Base-by-base conservation (phyloP, 768 basidiomycete genomes). In the Boletus insuetus region DNA sequence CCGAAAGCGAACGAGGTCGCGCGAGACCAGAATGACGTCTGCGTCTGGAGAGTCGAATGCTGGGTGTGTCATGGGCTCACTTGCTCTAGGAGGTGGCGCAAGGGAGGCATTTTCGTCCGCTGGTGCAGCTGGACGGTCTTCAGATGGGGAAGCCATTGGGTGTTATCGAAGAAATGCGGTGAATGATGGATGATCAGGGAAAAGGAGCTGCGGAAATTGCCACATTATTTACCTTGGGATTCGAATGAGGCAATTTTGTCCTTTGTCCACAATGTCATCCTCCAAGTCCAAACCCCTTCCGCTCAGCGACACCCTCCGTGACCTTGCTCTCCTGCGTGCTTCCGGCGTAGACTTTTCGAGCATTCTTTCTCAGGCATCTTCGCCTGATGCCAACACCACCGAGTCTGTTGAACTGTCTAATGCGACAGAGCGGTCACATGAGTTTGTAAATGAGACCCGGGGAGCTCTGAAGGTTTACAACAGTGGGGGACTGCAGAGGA, bases 241-340 rank as follows among this genome's bases (percentile, higher is more conserved):
- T n/a, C n/a, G n/a, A 39, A 39, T n/a, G 38, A 13, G 17, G 26
- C 26, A 26, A n/a, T n/a, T 24, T 24, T 37, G 20, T 32, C 17
- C 24, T 24, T 1, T 12, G 34, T 34, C 47, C 49, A 53, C 51
- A 6, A 67, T 67, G 65, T 60, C 57, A 12, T 56, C 69, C 5
- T 59, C 60, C 75, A 74, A 72, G 73, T 51, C 63, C 26, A 67
- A 64, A 51, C 79, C 83, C 13, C 75, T 91, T 40, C 73, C 82
- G 8, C 76, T 89, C 42, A 51, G 62, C 24, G 79, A 83, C 53
- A 83, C 82, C 8, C 76, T 91, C 37, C 84, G 79, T 13, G 90
- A 92, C 69, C 80, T 92, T 22, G 88, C 89, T 6, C 69, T 89
- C 32, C 73, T 91, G 19, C 81, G 86, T 39, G 82, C 82, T 26